Evolutionary conservation across 2,329 filamentous ascomycete species (phyloP).

Genomic region (Aspergillus hiratsukae): DNA sequence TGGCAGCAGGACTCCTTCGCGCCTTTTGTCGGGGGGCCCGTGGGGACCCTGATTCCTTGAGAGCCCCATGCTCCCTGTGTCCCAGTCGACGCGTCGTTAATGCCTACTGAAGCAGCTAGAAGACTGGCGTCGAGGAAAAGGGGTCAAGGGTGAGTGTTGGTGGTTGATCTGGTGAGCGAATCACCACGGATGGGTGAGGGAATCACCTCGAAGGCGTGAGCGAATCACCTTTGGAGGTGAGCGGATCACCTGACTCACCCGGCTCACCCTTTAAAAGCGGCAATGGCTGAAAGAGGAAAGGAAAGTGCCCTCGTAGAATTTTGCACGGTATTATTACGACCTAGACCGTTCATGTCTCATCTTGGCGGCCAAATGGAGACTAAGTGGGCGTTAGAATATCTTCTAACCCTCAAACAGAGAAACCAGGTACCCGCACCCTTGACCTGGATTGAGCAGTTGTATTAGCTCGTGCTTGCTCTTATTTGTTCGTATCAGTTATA

Average conservation of each 20-base stretch:
- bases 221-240: slow-evolving; percentile 5
- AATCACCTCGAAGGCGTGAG: not conserved
- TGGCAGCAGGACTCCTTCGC: not conserved
- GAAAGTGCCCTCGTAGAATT: not conserved
- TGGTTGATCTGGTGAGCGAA: not conserved
- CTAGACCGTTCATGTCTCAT: too few relatives aligned
- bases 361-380: too few relatives aligned
- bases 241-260: slow-evolving; percentile 7
- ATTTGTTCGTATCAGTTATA: too few relatives aligned
- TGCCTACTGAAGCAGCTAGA: slow-evolving; percentile 7
- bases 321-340: not conserved
- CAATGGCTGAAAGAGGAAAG: slow-evolving; percentile 3
- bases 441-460: too few relatives aligned
- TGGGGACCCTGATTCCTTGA: too few relatives aligned
- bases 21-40: not conserved
- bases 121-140: slow-evolving; percentile 1
- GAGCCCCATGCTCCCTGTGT: too few relatives aligned
- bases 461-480: too few relatives aligned
- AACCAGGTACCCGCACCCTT: too few relatives aligned
- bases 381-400: too few relatives aligned
- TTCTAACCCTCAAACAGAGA: too few relatives aligned
- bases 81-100: not conserved
- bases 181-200: too few relatives aligned
- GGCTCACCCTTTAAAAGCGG: slow-evolving; percentile 10
- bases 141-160: slow-evolving; percentile 4